phyloP scores from a whole-genome alignment of 2,329 filamentous ascomycete genomes.

The Rasamsonia emersonii region DNA sequence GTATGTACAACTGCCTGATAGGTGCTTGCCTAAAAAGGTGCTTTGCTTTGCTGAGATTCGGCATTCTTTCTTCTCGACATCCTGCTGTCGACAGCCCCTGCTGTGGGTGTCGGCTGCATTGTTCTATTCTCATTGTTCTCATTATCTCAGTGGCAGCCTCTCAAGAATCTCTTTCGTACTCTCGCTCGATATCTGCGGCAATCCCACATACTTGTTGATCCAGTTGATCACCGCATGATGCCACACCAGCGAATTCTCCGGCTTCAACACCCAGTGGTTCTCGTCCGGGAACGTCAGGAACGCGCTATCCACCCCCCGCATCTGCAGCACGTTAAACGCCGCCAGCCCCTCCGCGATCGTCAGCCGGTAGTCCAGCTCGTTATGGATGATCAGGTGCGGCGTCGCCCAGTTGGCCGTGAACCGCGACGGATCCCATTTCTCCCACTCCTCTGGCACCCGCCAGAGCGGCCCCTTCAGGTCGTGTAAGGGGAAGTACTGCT shows the following conservation, averaged over 20 bases:
- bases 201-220: slow-evolving; percentile 53
- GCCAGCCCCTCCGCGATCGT: slow-evolving; percentile 76
- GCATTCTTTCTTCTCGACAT: too few species aligned
- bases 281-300: slow-evolving; percentile 76
- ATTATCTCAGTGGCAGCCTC: slow-evolving; percentile 7
- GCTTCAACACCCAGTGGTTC: slow-evolving; percentile 78
- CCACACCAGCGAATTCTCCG: slow-evolving; percentile 86
- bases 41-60: too few species aligned
- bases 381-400: slow-evolving; percentile 84
- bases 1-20: too few species aligned
- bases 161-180: slow-evolving; percentile 1
- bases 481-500: slow-evolving; percentile 48
- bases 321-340: slow-evolving; percentile 79
- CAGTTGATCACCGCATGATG: slow-evolving; percentile 76
- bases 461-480: slow-evolving; percentile 45
- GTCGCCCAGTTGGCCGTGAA: slow-evolving; percentile 66
- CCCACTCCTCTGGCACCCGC: slow-evolving; percentile 44
- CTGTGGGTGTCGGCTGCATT: too few species aligned
- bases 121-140: background rate
- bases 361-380: slow-evolving; percentile 79
- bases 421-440: slow-evolving; percentile 49
- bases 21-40: too few species aligned
- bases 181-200: slow-evolving; percentile 33
- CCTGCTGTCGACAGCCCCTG: too few species aligned
- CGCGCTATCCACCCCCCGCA: slow-evolving; percentile 63